Evolutionary conservation across 495 filamentous ascomycete genomes (phyloP).

Genomic region (Talaromyces adpressus): DNA sequence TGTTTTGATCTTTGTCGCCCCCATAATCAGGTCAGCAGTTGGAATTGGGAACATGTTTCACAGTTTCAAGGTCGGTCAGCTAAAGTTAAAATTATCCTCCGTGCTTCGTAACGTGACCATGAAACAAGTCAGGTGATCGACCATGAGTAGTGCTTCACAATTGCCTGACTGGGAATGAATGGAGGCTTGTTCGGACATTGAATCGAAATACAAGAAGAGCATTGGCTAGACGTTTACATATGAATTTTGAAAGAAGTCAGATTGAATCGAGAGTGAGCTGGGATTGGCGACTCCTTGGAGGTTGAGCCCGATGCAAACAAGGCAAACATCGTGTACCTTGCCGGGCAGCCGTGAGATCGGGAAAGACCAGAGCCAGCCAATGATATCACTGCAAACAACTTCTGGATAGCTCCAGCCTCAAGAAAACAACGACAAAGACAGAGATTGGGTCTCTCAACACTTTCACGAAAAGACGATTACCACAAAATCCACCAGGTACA

Average conservation of each 20-base stretch:
- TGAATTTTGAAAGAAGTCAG: background rate
- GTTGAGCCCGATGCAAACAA: background rate
- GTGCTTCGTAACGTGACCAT: background rate
- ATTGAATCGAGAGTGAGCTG: background rate
- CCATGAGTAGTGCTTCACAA: background rate
- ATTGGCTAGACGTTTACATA: background rate
- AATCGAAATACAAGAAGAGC: background rate
- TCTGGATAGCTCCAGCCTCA: background rate
- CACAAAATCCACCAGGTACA: background rate
- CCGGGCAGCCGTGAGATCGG: background rate
- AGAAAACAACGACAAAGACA: background rate
- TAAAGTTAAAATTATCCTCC: background rate
- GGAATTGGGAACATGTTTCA: background rate
- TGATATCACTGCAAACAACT: background rate
- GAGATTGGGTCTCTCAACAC: background rate
- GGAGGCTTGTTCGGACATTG: too few relatives aligned
- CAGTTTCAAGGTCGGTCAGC: background rate
- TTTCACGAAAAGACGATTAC: background rate
- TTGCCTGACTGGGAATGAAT: background rate
- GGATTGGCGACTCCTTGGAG: background rate
- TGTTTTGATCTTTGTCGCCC: background rate
- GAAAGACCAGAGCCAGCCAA: background rate
- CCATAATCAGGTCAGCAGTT: background rate
- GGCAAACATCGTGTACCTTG: background rate
- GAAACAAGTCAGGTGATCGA: background rate